Evolutionary conservation across 306 rosid genomes (phyloP).

Genomic region (Rosa rugosa): DNA sequence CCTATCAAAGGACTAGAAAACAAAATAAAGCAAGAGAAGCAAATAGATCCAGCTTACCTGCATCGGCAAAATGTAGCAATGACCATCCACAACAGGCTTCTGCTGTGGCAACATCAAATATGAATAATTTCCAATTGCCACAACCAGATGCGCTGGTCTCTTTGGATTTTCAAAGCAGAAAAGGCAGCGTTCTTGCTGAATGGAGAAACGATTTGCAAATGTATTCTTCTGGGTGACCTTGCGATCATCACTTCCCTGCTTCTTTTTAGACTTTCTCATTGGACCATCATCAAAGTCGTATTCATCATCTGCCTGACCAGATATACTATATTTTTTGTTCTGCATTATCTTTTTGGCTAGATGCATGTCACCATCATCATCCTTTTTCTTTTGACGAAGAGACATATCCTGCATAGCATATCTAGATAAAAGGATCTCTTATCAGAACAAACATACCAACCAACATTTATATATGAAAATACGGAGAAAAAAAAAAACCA

Average conservation of each 20-base stretch:
- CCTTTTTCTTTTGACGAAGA: constrained; percentile 54
- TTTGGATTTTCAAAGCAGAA: constrained; percentile 83
- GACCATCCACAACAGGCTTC: constrained; percentile 85
- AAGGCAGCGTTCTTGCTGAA: constrained; percentile 77
- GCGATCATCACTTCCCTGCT: constrained; percentile 54
- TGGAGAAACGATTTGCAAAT: constrained; percentile 42
- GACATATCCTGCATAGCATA: constrained; percentile 44
- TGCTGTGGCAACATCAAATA: constrained; percentile 87
- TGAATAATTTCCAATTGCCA: constrained; percentile 74
- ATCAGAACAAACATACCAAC: constrained; percentile 16
- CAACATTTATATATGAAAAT: background rate
- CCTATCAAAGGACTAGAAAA: background rate
- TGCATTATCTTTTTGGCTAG: constrained; percentile 76
- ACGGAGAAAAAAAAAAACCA: background rate
- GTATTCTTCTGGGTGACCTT: constrained; percentile 43
- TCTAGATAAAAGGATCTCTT: constrained; percentile 36
- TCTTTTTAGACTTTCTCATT: constrained; percentile 59
- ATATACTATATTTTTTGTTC: constrained; percentile 64
- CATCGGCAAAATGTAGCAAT: constrained; percentile 88
- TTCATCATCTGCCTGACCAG: constrained; percentile 80
- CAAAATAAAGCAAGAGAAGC: constrained; percentile 1
- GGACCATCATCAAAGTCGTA: constrained; percentile 77
- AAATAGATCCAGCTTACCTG: constrained; percentile 50
- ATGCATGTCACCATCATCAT: constrained; percentile 80
- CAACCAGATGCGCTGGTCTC: constrained; percentile 77